These are phyloP conservation scores for Thermochaetoides thermophila DNA, from an alignment of 495 filamentous ascomycete species.

Conservation along the genomic window DNA sequence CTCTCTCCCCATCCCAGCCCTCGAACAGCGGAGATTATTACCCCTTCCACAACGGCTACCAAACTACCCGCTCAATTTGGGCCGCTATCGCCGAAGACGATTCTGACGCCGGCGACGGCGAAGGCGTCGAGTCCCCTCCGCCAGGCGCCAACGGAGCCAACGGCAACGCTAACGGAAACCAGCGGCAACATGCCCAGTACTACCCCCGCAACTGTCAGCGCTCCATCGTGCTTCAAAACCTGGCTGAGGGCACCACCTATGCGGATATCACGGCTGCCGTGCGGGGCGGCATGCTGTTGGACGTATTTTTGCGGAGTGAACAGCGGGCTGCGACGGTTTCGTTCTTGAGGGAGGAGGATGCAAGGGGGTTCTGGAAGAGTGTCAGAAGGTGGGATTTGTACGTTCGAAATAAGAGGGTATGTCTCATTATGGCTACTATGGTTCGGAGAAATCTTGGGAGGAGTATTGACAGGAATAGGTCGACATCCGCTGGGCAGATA, in stretches of 20 bases:
- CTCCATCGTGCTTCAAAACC: conserved; percentile 47
- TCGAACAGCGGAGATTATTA: conserved; percentile 2
- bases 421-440: conserved; percentile 11
- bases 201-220: conserved; percentile 27
- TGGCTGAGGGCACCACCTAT: conserved; percentile 50
- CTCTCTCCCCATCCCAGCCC: conserved; percentile 1
- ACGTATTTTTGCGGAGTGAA: conserved; percentile 48
- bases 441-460: no score
- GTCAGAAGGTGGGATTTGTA: conserved; percentile 53
- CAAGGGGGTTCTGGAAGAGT: conserved; percentile 48
- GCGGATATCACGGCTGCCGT: conserved; percentile 50
- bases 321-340: conserved; percentile 54
- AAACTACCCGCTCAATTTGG: conserved; percentile 13
- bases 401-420: conserved; percentile 53
- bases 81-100: conserved; percentile 11
- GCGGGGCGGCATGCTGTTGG: conserved; percentile 53
- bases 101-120: conserved; percentile 15
- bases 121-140: conserved; percentile 10
- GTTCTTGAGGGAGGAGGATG: conserved; percentile 50
- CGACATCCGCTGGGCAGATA: conserved; percentile 55
- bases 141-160: conserved; percentile 11
- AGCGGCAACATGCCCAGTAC: conserved; percentile 6
- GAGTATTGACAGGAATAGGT: no score
- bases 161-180: no score
- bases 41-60: not conserved